These are phyloP conservation scores for Eucalyptus polybractea DNA, from an alignment of 345 rosid species.

Conservation along the genomic window DNA sequence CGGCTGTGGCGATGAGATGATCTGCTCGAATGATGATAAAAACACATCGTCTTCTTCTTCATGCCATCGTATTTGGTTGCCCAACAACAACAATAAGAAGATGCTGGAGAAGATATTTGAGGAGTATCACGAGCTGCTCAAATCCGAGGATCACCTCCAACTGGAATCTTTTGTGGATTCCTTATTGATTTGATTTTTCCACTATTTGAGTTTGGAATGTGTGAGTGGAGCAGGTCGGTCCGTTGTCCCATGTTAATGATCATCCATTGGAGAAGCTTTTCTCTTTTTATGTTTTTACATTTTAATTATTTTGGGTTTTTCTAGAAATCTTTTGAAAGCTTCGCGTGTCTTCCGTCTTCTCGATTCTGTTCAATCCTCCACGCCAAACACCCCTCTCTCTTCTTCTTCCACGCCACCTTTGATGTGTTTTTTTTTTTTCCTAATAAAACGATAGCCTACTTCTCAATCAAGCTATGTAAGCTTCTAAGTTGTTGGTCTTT, in stretches of 20 bases:
- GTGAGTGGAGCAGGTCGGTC: background rate
- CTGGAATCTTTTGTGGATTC: background rate
- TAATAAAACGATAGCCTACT: too few relatives aligned
- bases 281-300: background rate
- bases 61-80: background rate
- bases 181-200: background rate
- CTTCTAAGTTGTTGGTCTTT: background rate
- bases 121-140: conserved; percentile 3
- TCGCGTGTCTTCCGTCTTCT: background rate
- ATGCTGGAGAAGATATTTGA: conserved; percentile 2
- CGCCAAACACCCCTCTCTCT: background rate
- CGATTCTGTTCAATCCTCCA: background rate
- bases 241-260: background rate
- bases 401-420: background rate
- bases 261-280: background rate
- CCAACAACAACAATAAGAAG: background rate
- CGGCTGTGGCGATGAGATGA: background rate
- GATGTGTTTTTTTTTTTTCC: background rate
- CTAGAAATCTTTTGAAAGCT: background rate
- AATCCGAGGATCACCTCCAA: background rate
- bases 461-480: background rate
- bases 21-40: background rate
- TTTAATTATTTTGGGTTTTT: background rate
- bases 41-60: background rate
- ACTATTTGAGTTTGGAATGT: background rate